Conservation (phyloP, 2,329 filamentous ascomycete species). For the Chaetomium globosum region DNA sequence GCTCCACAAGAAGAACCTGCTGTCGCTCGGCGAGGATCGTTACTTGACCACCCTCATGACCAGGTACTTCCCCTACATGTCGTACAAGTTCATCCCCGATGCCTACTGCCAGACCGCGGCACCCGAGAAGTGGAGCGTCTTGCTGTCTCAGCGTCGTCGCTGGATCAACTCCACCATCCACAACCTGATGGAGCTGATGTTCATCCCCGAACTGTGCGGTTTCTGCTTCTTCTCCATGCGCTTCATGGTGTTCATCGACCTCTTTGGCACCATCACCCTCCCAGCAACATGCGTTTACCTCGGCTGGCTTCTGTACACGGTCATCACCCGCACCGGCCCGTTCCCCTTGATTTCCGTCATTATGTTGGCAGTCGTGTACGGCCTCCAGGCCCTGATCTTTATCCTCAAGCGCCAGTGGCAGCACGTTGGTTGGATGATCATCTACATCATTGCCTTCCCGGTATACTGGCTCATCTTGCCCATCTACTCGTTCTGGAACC, state of each 20-base stretch:
- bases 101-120: conserved; percentile 93
- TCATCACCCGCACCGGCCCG: conserved; percentile 68
- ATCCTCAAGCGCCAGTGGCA: conserved; percentile 98
- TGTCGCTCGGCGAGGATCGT: conserved; percentile 94
- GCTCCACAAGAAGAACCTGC: conserved; percentile 92
- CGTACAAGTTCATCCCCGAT: conserved; percentile 93
- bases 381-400: conserved; percentile 94
- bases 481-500: conserved; percentile 99
- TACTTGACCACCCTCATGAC: conserved; percentile 97
- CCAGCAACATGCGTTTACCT: conserved; percentile 87
- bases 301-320: conserved; percentile 80
- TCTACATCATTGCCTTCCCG: conserved; percentile 93
- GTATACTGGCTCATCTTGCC: conserved; percentile 91
- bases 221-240: conserved; percentile 99
- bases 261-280: conserved; percentile 88
- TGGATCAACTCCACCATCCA: conserved; percentile 99
- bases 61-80: conserved; percentile 93
- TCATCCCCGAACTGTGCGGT: conserved; percentile 90
- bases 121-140: conserved; percentile 88
- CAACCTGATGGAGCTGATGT: conserved; percentile 88
- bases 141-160: conserved; percentile 95
- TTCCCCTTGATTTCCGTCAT: conserved; percentile 86
- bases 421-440: conserved; percentile 99
- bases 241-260: conserved; percentile 92
- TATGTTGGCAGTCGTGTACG: conserved; percentile 89